Evolutionary conservation across 495 filamentous ascomycete genomes (phyloP).

Genomic region (Hypoxylon intermedium): DNA sequence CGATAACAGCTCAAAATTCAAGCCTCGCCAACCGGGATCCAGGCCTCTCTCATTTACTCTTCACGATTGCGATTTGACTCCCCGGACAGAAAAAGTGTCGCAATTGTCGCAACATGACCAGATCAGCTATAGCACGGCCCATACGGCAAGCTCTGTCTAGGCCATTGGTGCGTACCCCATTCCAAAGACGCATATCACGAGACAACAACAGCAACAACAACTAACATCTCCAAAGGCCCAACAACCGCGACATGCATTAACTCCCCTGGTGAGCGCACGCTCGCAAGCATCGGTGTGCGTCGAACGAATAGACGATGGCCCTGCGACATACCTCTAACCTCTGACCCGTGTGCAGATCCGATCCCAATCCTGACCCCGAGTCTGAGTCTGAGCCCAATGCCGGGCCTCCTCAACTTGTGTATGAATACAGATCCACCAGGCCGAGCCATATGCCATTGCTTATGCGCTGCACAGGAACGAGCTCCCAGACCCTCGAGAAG

Average conservation of each 20-base stretch:
- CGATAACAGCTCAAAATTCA: slow-evolving; percentile 40
- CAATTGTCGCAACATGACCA: slow-evolving; percentile 36
- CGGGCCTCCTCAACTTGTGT: slow-evolving; percentile 29
- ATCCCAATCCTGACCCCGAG: neutral
- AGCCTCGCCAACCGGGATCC: slow-evolving; percentile 6
- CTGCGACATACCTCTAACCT: neutral
- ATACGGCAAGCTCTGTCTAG: slow-evolving; percentile 37
- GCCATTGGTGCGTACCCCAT: slow-evolving; percentile 30
- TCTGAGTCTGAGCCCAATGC: neutral
- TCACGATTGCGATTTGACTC: slow-evolving; percentile 28
- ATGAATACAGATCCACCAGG: slow-evolving; percentile 2
- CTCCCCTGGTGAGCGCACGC: slow-evolving; percentile 23
- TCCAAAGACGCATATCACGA: too few species aligned
- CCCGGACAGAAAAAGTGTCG: slow-evolving; percentile 10
- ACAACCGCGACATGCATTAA: slow-evolving; percentile 33
- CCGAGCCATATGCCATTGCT: slow-evolving; percentile 13
- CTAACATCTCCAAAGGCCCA: slow-evolving; percentile 35
- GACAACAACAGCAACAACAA: neutral
- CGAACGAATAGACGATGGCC: neutral
- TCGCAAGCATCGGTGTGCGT: slow-evolving; percentile 35
- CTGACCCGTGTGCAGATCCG: slow-evolving; percentile 9
- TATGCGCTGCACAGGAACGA: slow-evolving; percentile 35
- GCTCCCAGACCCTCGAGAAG: slow-evolving; percentile 28
- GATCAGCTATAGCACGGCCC: slow-evolving; percentile 37
- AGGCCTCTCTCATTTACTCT: slow-evolving; percentile 22